phyloP scores from a whole-genome alignment of 1,284 basidiomycete genomes.

The Filobasidium uniguttulatum region DNA sequence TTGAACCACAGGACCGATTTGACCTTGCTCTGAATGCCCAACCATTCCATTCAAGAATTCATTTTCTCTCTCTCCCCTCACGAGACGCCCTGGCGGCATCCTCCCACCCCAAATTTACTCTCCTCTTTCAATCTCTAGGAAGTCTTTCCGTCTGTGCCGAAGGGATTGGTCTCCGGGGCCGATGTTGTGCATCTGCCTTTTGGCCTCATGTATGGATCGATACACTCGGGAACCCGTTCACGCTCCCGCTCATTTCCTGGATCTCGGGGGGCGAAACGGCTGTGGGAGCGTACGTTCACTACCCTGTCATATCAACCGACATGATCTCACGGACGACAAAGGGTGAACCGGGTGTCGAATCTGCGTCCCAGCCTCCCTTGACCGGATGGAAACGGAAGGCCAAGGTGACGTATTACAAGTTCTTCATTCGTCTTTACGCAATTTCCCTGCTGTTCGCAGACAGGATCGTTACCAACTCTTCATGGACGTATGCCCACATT shows the following conservation, averaged over 20 bases:
- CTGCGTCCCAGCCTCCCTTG: slow-evolving; percentile 45
- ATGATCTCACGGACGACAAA: slow-evolving; percentile 69
- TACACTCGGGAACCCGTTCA: slow-evolving; percentile 96
- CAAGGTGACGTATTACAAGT: slow-evolving; percentile 79
- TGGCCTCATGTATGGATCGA: slow-evolving; percentile 74
- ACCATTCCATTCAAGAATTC: slow-evolving; percentile 41
- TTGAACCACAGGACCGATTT: slow-evolving; percentile 53
- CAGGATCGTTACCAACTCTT: slow-evolving; percentile 76
- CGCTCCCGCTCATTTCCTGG: slow-evolving; percentile 60
- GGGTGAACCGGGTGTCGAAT: slow-evolving; percentile 35
- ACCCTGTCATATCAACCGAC: slow-evolving; percentile 86
- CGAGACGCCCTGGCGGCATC: slow-evolving; percentile 65
- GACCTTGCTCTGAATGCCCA: slow-evolving; percentile 56
- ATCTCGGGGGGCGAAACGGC: slow-evolving; percentile 47
- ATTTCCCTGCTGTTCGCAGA: slow-evolving; percentile 58
- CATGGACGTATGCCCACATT: slow-evolving; percentile 84
- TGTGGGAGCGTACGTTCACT: slow-evolving; percentile 86
- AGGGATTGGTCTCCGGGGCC: slow-evolving; percentile 35
- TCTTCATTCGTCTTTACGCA: slow-evolving; percentile 75
- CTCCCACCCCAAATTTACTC: slow-evolving; percentile 75
- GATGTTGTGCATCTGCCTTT: slow-evolving; percentile 19
- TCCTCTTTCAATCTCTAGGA: slow-evolving; percentile 80
- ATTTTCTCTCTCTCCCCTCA: slow-evolving; percentile 46
- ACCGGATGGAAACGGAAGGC: slow-evolving; percentile 48
- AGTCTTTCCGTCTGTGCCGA: slow-evolving; percentile 72